These are phyloP conservation scores for Cryphonectria carpinicola DNA, from an alignment of 2,329 filamentous ascomycete species.

Conservation along the genomic window DNA sequence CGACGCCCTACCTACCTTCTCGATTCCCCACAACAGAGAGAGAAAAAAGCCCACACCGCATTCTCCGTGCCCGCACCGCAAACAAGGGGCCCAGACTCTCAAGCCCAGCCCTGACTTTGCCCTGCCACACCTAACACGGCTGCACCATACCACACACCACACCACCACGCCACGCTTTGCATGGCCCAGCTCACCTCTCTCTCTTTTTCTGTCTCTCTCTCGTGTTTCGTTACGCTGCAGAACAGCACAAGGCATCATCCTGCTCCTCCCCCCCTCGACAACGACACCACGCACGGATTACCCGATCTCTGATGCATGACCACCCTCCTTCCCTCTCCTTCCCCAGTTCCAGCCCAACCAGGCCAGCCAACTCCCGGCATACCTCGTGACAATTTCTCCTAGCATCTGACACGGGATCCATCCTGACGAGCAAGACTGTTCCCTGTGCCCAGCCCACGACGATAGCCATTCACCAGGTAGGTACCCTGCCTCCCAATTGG, in stretches of 20 bases:
- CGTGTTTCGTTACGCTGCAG: neutral
- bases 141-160: neutral
- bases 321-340: neutral
- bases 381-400: slow-evolving; percentile 6
- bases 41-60: slow-evolving; percentile 17
- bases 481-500: slow-evolving; percentile 9
- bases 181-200: neutral
- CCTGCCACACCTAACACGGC: neutral
- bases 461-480: neutral
- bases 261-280: neutral
- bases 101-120: neutral
- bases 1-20: slow-evolving; percentile 24
- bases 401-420: slow-evolving; percentile 25
- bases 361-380: neutral
- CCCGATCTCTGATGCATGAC: neutral
- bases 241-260: neutral
- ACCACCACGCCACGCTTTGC: neutral
- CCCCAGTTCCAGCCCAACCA: neutral
- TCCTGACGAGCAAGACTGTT: slow-evolving; percentile 21
- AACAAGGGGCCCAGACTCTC: neutral
- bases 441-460: slow-evolving; percentile 15
- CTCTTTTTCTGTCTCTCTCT: neutral
- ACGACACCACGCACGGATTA: slow-evolving; percentile 5
- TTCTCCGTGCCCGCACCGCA: neutral
- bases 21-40: neutral